Evolutionary conservation across 768 basidiomycete species (phyloP).

Genomic region (Daedalea quercina): DNA sequence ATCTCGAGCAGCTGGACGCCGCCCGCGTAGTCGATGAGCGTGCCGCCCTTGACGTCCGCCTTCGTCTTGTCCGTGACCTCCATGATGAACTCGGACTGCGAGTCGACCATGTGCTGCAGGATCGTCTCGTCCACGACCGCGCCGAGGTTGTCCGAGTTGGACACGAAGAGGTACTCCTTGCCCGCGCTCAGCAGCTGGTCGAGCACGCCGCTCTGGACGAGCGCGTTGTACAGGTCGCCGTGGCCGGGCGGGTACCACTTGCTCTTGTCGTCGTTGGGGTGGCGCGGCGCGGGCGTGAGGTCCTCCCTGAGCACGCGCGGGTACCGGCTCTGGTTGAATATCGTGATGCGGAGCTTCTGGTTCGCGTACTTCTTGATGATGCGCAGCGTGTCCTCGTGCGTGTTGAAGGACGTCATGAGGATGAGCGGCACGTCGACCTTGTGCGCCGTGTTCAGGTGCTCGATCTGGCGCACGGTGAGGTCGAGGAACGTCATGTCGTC

Average conservation of each 20-base stretch:
- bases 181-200: slow-evolving; percentile 86
- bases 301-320: slow-evolving; percentile 90
- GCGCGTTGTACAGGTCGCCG: slow-evolving; percentile 92
- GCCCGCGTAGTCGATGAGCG: slow-evolving; percentile 88
- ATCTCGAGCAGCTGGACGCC: slow-evolving; percentile 86
- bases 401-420: slow-evolving; percentile 99
- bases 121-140: slow-evolving; percentile 61
- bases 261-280: slow-evolving; percentile 77
- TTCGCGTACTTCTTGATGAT: slow-evolving; percentile 97
- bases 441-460: slow-evolving; percentile 84
- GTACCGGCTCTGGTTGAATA: slow-evolving; percentile 92
- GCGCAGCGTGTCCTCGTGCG: slow-evolving; percentile 90
- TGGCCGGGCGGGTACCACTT: slow-evolving; percentile 97
- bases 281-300: slow-evolving; percentile 76
- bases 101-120: slow-evolving; percentile 79
- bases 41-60: slow-evolving; percentile 77
- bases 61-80: slow-evolving; percentile 97
- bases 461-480: slow-evolving; percentile 89
- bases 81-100: slow-evolving; percentile 83
- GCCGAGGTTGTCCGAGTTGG: slow-evolving; percentile 95
- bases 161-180: slow-evolving; percentile 96
- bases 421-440: slow-evolving; percentile 93
- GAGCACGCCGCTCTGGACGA: slow-evolving; percentile 84
- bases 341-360: slow-evolving; percentile 89
- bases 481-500: slow-evolving; percentile 98